Base-by-base conservation (phyloP, 2,329 filamentous ascomycete genomes). In the Colletotrichum kahawae region DNA sequence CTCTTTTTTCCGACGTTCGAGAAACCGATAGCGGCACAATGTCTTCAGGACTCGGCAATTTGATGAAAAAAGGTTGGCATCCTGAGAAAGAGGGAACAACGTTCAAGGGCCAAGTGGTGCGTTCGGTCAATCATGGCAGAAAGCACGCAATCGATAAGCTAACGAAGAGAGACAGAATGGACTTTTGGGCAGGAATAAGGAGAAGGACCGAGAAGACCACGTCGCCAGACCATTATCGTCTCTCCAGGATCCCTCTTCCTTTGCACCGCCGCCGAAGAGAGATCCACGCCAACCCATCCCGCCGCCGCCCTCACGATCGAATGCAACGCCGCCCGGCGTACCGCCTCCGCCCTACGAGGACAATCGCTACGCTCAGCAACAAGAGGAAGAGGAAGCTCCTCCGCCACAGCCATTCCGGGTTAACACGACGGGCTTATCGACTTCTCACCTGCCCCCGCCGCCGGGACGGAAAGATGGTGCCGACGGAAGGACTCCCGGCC, bases 201-300 rank as follows among this genome's bases (percentile, higher is more conserved):
- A 82, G 33, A 77, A 80, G 33, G 79, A 82, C 18, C 77, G 78
- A 14, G 75, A 79, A 27, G 78, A 83, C 70, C 86, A 88, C 77
- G 82, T 85, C 59, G 84, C 90, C 36, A 87, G 88, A 18, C 95
- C 95, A 2, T 85, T 97, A 57, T 88, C 92, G 10, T 88, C 91
- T 5, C 88, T 98, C 34, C 92, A 92, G 81, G 95, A 98, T 81
- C 95, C 95, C 1, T 83, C 91, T 1, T 90, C 92, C 18, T 98
- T 98, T 82, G 95, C 91, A 3, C 95, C 95, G 29, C 95, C 95
- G 31, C 95, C 95, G 1, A 96, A 91, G 79, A 93, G 90, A 76
- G 83, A 81, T 14, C 80, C 79, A 18, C 69, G 70, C 67, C 63
- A 78, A 18, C 72, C 78, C 16, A 71, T 76, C 12, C 62, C 77